Evolutionary conservation across 257 asterid genomes (phyloP), one percentile per base, ranked within the genome.

Genomic region (Ilex aquifolium): DNA sequence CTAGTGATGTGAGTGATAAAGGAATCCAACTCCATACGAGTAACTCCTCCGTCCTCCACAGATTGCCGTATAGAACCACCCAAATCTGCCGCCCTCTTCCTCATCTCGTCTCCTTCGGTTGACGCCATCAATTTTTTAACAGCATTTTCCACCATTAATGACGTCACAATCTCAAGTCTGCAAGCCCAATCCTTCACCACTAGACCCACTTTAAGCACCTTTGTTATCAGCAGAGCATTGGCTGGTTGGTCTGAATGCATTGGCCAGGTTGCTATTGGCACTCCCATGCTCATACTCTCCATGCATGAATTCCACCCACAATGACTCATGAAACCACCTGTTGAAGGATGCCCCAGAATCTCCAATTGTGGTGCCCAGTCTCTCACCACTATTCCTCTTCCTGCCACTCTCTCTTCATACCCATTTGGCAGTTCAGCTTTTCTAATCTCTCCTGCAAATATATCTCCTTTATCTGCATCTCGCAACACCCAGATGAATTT

Each of bases 231-330:
- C 4, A 74, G 53, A 0, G 90, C 79, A 44, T 84, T 84, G 1
- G 71, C 53, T 13, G 91, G 86, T 49, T 84, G 88, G 31, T 84
- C 91, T 0, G 91, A 82, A 15, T 84, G 88, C 86, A 82, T 79
- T 11, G 91, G 86, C 84, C 86, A 84, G 29, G 72, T 60, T 32
- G 65, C 72, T 17, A 67, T 51, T 29, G 72, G 65, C 42, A 67
- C 72, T 15, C 72, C 72, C 72, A 67, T 59, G 32, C 53, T 14
- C 10, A 67, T 67, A 10, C 71, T 51, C 17, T 67, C 71, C 55
- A 67, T 59, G 65, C 71, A n/a, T n/a, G n/a, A n/a, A n/a, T n/a
- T n/a, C n/a, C n/a, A n/a, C n/a, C n/a, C n/a, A n/a, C n/a, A n/a
- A n/a, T n/a, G n/a, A n/a, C n/a, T n/a, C n/a, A n/a, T n/a, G n/a